These are phyloP conservation scores for Colletotrichum nymphaeae DNA, from an alignment of 2,329 filamentous ascomycete species.

Conservation along the genomic window DNA sequence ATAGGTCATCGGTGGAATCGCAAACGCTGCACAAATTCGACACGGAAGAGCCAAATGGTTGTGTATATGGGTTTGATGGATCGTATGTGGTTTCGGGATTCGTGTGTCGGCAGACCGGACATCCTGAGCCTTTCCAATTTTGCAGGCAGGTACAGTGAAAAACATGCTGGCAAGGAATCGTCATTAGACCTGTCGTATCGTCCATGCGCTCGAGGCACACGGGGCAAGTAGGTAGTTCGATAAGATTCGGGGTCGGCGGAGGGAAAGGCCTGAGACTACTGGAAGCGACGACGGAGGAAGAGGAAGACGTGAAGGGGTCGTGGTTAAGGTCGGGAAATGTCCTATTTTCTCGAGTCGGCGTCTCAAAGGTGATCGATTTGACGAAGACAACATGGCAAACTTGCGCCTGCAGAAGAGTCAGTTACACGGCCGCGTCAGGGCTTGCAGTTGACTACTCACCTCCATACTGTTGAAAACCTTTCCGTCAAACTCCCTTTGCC, in stretches of 20 bases:
- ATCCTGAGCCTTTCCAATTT: slow-evolving; percentile 95
- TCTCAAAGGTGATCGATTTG: slow-evolving; percentile 88
- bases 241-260: slow-evolving; percentile 80
- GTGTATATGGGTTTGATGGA: slow-evolving; percentile 60
- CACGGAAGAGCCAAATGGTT: slow-evolving; percentile 67
- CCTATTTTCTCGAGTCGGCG: slow-evolving; percentile 58
- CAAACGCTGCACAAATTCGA: slow-evolving; percentile 85
- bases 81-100: slow-evolving; percentile 58
- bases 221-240: slow-evolving; percentile 94
- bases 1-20: slow-evolving; percentile 83
- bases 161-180: slow-evolving; percentile 96
- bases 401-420: slow-evolving; percentile 70
- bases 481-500: slow-evolving; percentile 90
- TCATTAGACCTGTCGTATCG: slow-evolving; percentile 93
- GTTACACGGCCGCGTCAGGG: not conserved
- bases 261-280: slow-evolving; percentile 69
- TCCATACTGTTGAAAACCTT: slow-evolving; percentile 93
- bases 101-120: slow-evolving; percentile 94
- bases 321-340: slow-evolving; percentile 70
- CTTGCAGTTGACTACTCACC: slow-evolving; percentile 57
- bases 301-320: slow-evolving; percentile 71
- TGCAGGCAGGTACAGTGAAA: slow-evolving; percentile 97
- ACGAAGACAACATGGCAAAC: slow-evolving; percentile 96
- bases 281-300: slow-evolving; percentile 50
- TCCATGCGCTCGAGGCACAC: slow-evolving; percentile 99